phyloP scores from a whole-genome alignment of 2,329 filamentous ascomycete genomes.

The Diaporthe sp. region DNA sequence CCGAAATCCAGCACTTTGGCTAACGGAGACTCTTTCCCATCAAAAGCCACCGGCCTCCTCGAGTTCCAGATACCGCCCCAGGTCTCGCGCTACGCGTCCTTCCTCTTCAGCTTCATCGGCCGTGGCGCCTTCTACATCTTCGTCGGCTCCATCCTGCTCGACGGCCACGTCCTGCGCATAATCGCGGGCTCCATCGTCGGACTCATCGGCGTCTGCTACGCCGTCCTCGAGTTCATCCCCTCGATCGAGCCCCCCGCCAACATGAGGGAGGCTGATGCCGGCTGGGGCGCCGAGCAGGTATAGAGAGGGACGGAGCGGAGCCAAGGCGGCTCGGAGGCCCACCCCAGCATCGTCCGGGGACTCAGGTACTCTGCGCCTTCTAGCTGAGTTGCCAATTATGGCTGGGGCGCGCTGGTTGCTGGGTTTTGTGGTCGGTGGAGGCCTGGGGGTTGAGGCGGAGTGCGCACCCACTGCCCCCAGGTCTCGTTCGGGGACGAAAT shows the following conservation, averaged over 20 bases:
- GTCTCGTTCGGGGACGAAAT: neutral
- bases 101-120: constrained; percentile 97
- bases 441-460: too few species aligned
- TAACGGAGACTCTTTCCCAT: neutral
- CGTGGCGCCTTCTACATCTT: constrained; percentile 98
- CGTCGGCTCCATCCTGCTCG: constrained; percentile 86
- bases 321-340: neutral
- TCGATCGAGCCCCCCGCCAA: constrained; percentile 84
- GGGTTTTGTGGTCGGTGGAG: neutral
- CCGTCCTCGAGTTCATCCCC: constrained; percentile 80
- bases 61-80: constrained; percentile 98
- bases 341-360: neutral
- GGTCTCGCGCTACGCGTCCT: constrained; percentile 92
- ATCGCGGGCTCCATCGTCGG: constrained; percentile 85
- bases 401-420: neutral
- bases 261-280: constrained; percentile 82
- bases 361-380: neutral
- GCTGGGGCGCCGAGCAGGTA: constrained; percentile 84
- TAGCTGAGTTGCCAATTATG: neutral
- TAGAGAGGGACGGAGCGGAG: constrained; percentile 53
- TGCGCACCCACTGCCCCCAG: neutral
- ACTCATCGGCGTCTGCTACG: constrained; percentile 82
- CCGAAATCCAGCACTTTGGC: neutral
- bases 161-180: constrained; percentile 74
- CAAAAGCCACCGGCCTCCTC: constrained; percentile 36